These are phyloP conservation scores for Hymenoscyphus infarciens DNA, from an alignment of 2,329 filamentous ascomycete species.

Conservation along the genomic window DNA sequence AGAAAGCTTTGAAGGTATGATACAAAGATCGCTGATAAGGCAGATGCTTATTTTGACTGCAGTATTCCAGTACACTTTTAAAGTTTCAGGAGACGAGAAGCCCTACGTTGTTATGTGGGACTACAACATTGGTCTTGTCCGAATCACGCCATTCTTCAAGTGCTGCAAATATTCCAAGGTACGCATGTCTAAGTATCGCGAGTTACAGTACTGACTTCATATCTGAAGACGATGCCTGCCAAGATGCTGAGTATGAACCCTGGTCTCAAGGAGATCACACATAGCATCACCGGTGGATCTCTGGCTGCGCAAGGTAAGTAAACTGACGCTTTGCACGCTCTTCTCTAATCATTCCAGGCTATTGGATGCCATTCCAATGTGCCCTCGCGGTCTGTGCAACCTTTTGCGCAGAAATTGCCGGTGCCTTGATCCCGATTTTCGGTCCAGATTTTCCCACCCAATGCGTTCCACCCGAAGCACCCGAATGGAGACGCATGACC, in stretches of 20 bases:
- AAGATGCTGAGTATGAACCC: slow-evolving; percentile 77
- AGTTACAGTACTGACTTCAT: slow-evolving; percentile 13
- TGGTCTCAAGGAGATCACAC: slow-evolving; percentile 82
- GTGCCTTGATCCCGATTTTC: slow-evolving; percentile 85
- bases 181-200: slow-evolving; percentile 27
- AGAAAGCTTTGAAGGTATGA: slow-evolving; percentile 81
- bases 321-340: slow-evolving; percentile 11
- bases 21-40: slow-evolving; percentile 13
- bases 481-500: slow-evolving; percentile 63
- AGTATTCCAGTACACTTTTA: slow-evolving; percentile 87
- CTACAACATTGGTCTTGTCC: slow-evolving; percentile 88
- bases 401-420: slow-evolving; percentile 82
- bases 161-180: slow-evolving; percentile 86
- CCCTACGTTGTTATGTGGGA: slow-evolving; percentile 90
- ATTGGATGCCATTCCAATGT: slow-evolving; percentile 92
- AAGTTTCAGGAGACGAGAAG: slow-evolving; percentile 60
- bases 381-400: slow-evolving; percentile 84
- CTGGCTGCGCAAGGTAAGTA: slow-evolving; percentile 78
- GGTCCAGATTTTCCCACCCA: slow-evolving; percentile 72
- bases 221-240: slow-evolving; percentile 73
- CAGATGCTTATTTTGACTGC: slow-evolving; percentile 26
- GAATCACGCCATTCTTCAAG: slow-evolving; percentile 94
- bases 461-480: slow-evolving; percentile 63
- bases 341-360: slow-evolving; percentile 57
- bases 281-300: slow-evolving; percentile 91